Percentiles rank a stretch among this genome's conserved stretches.
Conservation (phyloP, 1,284 basidiomycete species). For the Xerocomus amazonicus region DNA sequence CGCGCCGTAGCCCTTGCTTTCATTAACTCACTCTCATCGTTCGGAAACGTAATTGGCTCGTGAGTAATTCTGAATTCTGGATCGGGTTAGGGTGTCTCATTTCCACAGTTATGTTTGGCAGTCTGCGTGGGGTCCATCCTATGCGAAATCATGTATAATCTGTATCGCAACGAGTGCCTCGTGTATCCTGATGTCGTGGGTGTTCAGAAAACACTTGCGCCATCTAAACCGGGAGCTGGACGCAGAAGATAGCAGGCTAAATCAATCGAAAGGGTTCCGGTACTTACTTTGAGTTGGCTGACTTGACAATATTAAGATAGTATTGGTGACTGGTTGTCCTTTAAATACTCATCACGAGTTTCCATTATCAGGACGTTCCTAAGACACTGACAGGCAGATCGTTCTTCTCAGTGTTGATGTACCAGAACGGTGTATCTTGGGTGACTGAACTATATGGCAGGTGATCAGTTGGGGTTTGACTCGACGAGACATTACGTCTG, state of each 20-base stretch:
- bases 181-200: slow-evolving; percentile 51
- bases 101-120: slow-evolving; percentile 43
- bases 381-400: no score
- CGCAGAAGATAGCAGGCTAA: slow-evolving; percentile 40
- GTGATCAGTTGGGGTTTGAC: no score
- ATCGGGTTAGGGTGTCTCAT: neutral
- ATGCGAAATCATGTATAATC: slow-evolving; percentile 40
- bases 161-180: slow-evolving; percentile 48
- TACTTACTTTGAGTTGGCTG: slow-evolving; percentile 37
- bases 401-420: no score
- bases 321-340: no score
- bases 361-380: no score
- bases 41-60: slow-evolving; percentile 75
- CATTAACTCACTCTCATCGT: slow-evolving; percentile 69
- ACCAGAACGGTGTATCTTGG: no score
- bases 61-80: slow-evolving; percentile 38
- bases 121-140: slow-evolving; percentile 37
- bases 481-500: no score
- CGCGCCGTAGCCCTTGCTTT: slow-evolving; percentile 75
- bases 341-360: no score
- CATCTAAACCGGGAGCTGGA: slow-evolving; percentile 42
- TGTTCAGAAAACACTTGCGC: slow-evolving; percentile 52
- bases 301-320: neutral
- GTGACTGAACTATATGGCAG: no score
- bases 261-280: slow-evolving; percentile 44